Evolutionary conservation across 306 rosid genomes (phyloP), one percentile per base, ranked within the genome.

Genomic region (Lithocarpus polystachyus): DNA sequence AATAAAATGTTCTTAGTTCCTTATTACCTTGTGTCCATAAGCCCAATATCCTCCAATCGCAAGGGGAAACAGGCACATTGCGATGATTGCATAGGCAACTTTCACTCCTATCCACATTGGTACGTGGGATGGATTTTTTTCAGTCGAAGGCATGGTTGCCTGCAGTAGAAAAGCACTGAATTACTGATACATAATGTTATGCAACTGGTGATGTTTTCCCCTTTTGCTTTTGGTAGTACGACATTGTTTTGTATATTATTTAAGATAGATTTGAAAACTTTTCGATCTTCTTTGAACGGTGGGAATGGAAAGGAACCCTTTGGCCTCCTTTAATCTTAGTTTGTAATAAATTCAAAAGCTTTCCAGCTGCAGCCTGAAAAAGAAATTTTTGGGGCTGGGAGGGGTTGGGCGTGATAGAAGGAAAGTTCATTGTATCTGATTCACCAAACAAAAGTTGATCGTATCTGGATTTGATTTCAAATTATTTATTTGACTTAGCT

Each of bases 141-240:
- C 86, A 33, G 69, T 89, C 1, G 92, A 89, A 26, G 92, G 92
- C 92, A 87, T 89, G 17, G 90, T 89, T n/a, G 85, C 90, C 92
- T 87, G 83, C 37, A 33, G 15, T 18, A 61, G 26, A 20, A 5
- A 15, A 78, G 33, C 53, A 48, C 17, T 48, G 53, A 48, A 48
- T 48, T 48, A 13, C 53, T 48, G 14, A 48, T 48, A 8, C 13
- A 9, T 1, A 57, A 57, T 9, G 15, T 57, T 22, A 10, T 57
- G 2, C 14, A 57, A 22, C 64, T 22, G 64, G 24, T 57, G 1
- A 9, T 57, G 12, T 57, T 57, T 57, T 48, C 17, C 17, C 53
- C 53, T 57, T 57, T 57, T 22, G 10, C 17, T 24, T 19, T 57
- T 57, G 23, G 14, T 57, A 11, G 28, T 57, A 57, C 29, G 23